Evolutionary conservation across 805 yeast genomes (phyloP).

Genomic region (Metschnikowia anglica): DNA sequence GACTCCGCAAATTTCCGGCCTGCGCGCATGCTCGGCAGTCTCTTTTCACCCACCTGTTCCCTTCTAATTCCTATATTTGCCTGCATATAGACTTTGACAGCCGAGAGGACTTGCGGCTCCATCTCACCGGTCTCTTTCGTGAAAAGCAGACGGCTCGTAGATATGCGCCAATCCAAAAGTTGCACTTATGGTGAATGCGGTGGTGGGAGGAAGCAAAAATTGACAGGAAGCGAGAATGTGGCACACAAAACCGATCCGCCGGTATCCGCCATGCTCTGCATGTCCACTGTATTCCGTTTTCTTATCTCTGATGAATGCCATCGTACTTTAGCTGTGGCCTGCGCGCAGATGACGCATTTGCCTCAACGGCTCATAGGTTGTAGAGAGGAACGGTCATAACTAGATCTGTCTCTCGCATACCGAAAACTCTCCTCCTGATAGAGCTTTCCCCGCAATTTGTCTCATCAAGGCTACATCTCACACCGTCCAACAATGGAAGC

Average conservation of each 20-base stretch:
- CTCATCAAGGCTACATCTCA: background rate
- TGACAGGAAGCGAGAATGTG: no score
- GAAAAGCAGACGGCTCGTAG: background rate
- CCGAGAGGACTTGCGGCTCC: background rate
- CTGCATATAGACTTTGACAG: background rate
- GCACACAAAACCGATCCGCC: no score
- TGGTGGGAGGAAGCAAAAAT: no score
- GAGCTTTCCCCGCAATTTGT: background rate
- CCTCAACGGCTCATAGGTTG: background rate
- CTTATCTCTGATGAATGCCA: background rate
- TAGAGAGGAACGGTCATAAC: background rate
- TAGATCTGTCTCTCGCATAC: background rate
- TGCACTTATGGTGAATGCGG: no score
- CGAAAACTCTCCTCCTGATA: background rate
- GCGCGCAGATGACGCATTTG: conserved; percentile 1
- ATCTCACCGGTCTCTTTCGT: background rate
- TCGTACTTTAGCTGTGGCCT: background rate
- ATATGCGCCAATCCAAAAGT: background rate
- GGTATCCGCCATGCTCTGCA: no score
- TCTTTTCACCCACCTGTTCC: background rate
- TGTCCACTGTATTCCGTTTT: background rate
- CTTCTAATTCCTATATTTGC: background rate
- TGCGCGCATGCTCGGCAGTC: no score
- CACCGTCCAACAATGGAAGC: conserved; percentile 5
- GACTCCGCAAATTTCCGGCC: no score